Evolutionary conservation across 1,139 yeast genomes (phyloP).

Genomic region (Zygosaccharomyces pseudobailii): DNA sequence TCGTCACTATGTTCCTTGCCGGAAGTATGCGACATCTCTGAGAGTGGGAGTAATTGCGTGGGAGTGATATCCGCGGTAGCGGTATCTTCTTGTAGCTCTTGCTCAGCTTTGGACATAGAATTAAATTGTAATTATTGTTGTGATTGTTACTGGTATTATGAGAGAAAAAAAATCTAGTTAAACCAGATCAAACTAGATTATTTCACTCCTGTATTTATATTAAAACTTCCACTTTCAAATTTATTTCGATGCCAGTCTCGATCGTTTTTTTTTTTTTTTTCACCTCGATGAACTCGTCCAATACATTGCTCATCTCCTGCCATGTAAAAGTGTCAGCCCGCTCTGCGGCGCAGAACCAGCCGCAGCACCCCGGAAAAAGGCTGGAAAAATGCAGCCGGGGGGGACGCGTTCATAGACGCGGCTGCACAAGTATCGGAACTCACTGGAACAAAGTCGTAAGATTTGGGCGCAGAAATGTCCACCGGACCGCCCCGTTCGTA

Average conservation of each 20-base stretch:
- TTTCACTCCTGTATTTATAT: background rate
- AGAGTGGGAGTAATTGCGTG: constrained; percentile 6
- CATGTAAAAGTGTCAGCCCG: background rate
- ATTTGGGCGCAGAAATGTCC: background rate
- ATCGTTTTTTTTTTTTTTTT: background rate
- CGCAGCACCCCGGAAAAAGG: background rate
- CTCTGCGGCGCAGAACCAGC: background rate
- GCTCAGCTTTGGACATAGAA: background rate
- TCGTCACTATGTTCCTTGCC: constrained; percentile 21
- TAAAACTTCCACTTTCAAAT: background rate
- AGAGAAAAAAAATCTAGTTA: background rate
- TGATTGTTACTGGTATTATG: background rate
- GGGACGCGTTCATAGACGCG: background rate
- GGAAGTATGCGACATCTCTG: constrained; percentile 21
- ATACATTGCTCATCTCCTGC: background rate
- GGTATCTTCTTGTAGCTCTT: background rate
- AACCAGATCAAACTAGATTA: background rate
- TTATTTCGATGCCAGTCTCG: no score
- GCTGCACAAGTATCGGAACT: background rate
- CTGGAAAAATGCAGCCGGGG: background rate
- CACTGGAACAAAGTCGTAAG: background rate
- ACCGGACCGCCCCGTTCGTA: background rate
- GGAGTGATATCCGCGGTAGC: background rate
- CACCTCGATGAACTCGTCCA: background rate
- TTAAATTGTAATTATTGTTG: background rate